Percentiles rank a stretch among this genome's conserved stretches.
Conservation (phyloP, 331 rosid genomes). For the Spiraea crenata region DNA sequence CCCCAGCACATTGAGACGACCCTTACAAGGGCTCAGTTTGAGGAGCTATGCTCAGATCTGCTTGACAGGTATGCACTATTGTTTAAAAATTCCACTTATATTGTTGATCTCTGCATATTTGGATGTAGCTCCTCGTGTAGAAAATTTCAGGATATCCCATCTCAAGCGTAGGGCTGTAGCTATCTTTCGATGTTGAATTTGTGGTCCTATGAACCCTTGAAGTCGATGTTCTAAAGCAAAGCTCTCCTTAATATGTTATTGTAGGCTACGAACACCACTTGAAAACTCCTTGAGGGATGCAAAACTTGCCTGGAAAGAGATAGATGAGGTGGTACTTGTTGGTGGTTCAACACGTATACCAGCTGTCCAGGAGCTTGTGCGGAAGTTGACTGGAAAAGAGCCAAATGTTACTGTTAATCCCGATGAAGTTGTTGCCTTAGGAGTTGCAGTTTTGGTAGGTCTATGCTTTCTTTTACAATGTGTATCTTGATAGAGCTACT, state of each 20-base stretch:
- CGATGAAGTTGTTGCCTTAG: conserved; percentile 42
- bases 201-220: background rate
- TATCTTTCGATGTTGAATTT: background rate
- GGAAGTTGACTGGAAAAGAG: conserved; percentile 36
- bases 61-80: conserved; percentile 36
- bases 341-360: conserved; percentile 47
- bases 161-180: background rate
- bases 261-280: conserved; percentile 34
- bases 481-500: background rate
- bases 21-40: conserved; percentile 40
- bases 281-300: conserved; percentile 42
- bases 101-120: background rate
- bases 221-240: background rate
- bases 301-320: conserved; percentile 35
- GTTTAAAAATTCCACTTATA: background rate
- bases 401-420: conserved; percentile 43
- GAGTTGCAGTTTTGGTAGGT: conserved; percentile 41
- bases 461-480: background rate
- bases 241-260: background rate
- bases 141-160: background rate
- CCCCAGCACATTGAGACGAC: conserved; percentile 42
- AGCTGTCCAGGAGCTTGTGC: conserved; percentile 40
- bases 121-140: background rate
- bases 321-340: conserved; percentile 40
- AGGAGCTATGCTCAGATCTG: conserved; percentile 38